Conservation (phyloP, 331 rosid species). For the Quercus lobata region DNA sequence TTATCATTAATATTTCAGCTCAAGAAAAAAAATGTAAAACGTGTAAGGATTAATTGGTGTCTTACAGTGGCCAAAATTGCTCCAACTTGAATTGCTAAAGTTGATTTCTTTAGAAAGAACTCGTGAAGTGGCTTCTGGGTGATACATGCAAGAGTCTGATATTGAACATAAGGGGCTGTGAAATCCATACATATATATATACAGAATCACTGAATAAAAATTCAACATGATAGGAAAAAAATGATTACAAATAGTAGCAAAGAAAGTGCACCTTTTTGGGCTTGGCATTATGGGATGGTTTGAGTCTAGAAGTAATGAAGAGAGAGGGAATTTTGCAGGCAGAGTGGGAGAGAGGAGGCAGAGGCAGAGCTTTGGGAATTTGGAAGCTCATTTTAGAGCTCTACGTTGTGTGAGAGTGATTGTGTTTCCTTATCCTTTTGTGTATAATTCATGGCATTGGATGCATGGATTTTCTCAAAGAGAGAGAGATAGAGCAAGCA, state of each 20-base stretch:
- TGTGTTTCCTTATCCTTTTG: slow-evolving; percentile 38
- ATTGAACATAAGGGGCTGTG: slow-evolving; percentile 11
- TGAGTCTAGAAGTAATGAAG: slow-evolving; percentile 33
- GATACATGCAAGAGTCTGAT: slow-evolving; percentile 39
- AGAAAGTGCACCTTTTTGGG: slow-evolving; percentile 18
- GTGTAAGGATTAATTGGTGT: background rate
- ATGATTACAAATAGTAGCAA: background rate
- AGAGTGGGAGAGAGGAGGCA: slow-evolving; percentile 51
- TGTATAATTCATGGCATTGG: slow-evolving; percentile 35
- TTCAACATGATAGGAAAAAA: background rate
- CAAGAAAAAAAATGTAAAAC: background rate
- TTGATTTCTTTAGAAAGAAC: slow-evolving; percentile 36
- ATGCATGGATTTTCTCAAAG: slow-evolving; percentile 7
- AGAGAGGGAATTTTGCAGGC: slow-evolving; percentile 24
- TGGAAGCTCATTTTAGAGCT: slow-evolving; percentile 60
- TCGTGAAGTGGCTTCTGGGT: slow-evolving; percentile 28
- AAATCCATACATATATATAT: background rate
- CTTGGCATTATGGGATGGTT: slow-evolving; percentile 7
- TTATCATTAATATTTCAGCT: background rate
- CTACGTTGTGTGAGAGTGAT: background rate
- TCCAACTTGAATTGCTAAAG: slow-evolving; percentile 64
- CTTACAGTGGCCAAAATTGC: slow-evolving; percentile 68
- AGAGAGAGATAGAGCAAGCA: background rate
- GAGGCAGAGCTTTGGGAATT: slow-evolving; percentile 77
- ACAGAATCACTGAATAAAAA: background rate